These are phyloP conservation scores for Naumovozyma dairenensis DNA, from an alignment of 805 yeast species.

Conservation along the genomic window DNA sequence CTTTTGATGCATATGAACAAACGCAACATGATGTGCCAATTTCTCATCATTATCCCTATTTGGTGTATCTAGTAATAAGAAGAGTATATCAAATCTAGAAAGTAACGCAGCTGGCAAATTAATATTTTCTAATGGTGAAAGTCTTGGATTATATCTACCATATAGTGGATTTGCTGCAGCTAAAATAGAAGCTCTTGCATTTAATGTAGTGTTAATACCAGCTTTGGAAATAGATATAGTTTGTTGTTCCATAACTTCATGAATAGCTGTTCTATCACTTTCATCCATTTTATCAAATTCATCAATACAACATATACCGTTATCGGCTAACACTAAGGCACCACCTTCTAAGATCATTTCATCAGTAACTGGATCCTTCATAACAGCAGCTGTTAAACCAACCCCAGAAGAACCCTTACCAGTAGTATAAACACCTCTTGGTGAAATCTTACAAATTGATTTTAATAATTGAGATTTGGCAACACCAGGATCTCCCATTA, in stretches of 20 bases:
- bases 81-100: conserved; percentile 88
- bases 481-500: conserved; percentile 99
- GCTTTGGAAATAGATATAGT: conserved; percentile 96
- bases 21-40: conserved; percentile 89
- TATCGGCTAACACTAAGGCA: conserved; percentile 91
- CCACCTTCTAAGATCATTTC: conserved; percentile 98
- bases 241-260: conserved; percentile 99
- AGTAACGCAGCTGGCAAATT: conserved; percentile 93
- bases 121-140: conserved; percentile 91
- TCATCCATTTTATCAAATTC: conserved; percentile 99
- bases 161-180: conserved; percentile 98
- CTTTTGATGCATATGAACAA: conserved; percentile 84
- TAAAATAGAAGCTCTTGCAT: conserved; percentile 87
- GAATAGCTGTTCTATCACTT: conserved; percentile 91
- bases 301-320: conserved; percentile 97
- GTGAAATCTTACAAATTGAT: conserved; percentile 84
- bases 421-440: conserved; percentile 93
- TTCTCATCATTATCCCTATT: conserved; percentile 68
- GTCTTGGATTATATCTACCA: conserved; percentile 83
- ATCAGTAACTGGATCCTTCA: conserved; percentile 98
- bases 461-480: conserved; percentile 95
- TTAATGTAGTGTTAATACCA: conserved; percentile 90
- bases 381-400: conserved; percentile 96
- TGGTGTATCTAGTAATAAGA: conserved; percentile 79
- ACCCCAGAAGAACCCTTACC: conserved; percentile 99